A percentile compares a stretch with the other conserved stretches of the same genome.
phyloP scores from a whole-genome alignment of 2,329 filamentous ascomycete genomes.

The Teratosphaeria destructans region DNA sequence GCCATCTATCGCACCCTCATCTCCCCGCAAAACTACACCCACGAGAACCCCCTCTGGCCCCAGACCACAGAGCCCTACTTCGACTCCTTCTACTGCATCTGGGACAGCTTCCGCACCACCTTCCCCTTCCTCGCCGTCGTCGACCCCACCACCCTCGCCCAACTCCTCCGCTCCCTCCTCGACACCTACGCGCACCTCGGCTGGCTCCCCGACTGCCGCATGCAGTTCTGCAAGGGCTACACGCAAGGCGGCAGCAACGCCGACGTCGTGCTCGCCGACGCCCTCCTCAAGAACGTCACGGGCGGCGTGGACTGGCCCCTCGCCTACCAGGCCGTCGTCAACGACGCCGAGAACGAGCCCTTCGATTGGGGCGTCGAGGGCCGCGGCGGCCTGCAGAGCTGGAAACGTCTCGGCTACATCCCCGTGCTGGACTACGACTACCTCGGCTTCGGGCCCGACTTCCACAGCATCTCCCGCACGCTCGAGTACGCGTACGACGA shows the following conservation, averaged over 20 bases:
- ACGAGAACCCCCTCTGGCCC: conserved; percentile 38
- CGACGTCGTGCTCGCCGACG: conserved; percentile 59
- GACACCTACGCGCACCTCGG: conserved; percentile 57
- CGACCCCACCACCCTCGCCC: conserved; percentile 51
- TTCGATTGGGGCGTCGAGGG: conserved; percentile 54
- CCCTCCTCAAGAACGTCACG: conserved; percentile 56
- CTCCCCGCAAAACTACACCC: conserved; percentile 47
- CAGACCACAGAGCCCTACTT: conserved; percentile 56
- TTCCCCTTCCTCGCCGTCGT: conserved; percentile 55
- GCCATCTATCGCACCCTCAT: conserved; percentile 60
- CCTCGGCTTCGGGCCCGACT: conserved; percentile 20
- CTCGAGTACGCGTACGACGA: conserved; percentile 61
- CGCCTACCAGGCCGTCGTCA: conserved; percentile 51
- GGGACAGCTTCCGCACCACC: conserved; percentile 53
- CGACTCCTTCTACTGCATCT: conserved; percentile 61
- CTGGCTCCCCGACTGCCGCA: conserved; percentile 59
- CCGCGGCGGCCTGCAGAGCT: conserved; percentile 57
- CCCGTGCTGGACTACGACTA: conserved; percentile 35
- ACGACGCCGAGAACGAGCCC: conserved; percentile 53
- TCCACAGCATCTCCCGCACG: conserved; percentile 53
- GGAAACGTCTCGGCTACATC: conserved; percentile 54
- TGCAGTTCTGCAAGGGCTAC: conserved; percentile 57
- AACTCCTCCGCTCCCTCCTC: conserved; percentile 55
- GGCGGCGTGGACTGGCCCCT: conserved; percentile 54
- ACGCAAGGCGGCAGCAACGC: conserved; percentile 59